Evolutionary conservation across 177 flowering plant species (phyloP).

Genomic region (Vitis hybrid): DNA sequence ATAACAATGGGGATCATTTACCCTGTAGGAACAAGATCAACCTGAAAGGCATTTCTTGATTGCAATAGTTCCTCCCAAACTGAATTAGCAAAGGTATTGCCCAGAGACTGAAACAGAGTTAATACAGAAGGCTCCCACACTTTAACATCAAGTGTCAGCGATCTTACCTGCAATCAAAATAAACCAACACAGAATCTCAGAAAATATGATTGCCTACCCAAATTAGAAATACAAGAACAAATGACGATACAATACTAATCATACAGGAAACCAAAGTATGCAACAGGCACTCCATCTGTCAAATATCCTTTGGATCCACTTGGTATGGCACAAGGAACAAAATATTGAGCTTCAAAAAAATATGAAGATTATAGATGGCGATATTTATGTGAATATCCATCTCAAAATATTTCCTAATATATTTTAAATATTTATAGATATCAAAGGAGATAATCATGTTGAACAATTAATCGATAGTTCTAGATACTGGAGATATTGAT

Average conservation of each 20-base stretch:
- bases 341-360: no score
- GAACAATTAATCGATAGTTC: no score
- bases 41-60: conserved; percentile 40
- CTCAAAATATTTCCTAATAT: no score
- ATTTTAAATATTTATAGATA: no score
- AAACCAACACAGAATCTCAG: not conserved
- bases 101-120: conserved; percentile 52
- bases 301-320: not conserved
- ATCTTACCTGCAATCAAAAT: conserved; percentile 41
- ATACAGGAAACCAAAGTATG: not conserved
- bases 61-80: conserved; percentile 58
- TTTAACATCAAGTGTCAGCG: conserved; percentile 54
- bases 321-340: no score
- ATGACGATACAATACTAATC: not conserved
- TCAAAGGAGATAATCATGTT: no score
- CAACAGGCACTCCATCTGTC: not conserved
- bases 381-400: no score
- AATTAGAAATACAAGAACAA: not conserved
- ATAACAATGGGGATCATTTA: conserved; percentile 12
- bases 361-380: no score
- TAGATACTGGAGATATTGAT: no score
- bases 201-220: not conserved
- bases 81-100: conserved; percentile 55
- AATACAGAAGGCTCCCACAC: conserved; percentile 65
- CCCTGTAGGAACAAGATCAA: conserved; percentile 40